Conservation (phyloP, 2,329 filamentous ascomycete genomes). For the Fusarium algeriense region DNA sequence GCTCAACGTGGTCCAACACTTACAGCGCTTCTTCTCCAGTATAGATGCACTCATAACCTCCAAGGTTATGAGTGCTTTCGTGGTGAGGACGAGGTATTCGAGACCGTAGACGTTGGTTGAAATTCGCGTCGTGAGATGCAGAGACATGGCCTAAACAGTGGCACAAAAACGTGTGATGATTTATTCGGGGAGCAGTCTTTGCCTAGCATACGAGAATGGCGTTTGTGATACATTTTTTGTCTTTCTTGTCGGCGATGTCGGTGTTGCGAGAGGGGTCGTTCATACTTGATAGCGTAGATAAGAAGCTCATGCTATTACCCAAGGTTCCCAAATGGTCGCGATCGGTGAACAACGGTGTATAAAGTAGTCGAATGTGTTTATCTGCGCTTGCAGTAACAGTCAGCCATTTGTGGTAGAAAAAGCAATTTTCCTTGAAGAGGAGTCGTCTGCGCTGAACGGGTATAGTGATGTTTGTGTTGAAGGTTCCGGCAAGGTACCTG, state of each 20-base stretch:
- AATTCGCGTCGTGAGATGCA: neutral
- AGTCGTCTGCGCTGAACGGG: neutral
- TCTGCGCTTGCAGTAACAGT: neutral
- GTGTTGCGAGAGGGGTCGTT: neutral
- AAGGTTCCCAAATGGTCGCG: neutral
- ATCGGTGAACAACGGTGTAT: neutral
- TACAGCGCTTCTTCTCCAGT: conserved; percentile 44
- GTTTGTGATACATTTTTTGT: neutral
- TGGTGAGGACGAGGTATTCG: neutral
- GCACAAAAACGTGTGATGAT: neutral
- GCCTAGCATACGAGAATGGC: neutral
- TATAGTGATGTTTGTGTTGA: neutral
- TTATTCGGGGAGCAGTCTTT: neutral
- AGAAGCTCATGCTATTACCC: conserved; percentile 25
- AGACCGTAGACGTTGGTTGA: neutral
- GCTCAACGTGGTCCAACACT: conserved; percentile 55
- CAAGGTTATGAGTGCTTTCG: neutral
- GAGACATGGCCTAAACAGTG: neutral
- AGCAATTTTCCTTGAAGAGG: too few relatives aligned
- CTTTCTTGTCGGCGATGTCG: neutral
- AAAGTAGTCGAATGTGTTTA: neutral
- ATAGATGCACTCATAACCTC: neutral
- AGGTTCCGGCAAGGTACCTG: neutral
- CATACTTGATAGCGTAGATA: conserved; percentile 7
- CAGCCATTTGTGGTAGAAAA: rapidly evolving